Evolutionary conservation across 2,329 filamentous ascomycete genomes (phyloP).

Genomic region (Hypomyces perniciosus): DNA sequence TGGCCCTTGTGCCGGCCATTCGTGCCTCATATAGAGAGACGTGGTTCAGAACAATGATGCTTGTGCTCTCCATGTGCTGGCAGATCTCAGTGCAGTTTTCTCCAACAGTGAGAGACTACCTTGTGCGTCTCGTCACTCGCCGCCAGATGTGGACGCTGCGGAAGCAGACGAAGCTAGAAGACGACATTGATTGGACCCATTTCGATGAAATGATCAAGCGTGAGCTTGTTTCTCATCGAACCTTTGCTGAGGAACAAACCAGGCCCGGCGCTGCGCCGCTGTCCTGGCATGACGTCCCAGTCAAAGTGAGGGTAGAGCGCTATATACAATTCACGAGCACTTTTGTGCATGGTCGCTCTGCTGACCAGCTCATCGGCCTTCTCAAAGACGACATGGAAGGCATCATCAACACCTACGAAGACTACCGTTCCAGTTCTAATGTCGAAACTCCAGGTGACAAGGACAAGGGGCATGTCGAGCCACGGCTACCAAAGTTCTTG

Average conservation of each 20-base stretch:
- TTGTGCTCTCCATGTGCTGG: slow-evolving; percentile 16
- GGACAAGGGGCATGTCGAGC: slow-evolving; percentile 15
- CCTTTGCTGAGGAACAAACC: neutral
- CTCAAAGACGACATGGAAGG: slow-evolving; percentile 18
- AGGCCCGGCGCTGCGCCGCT: neutral
- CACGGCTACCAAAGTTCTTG: slow-evolving; percentile 15
- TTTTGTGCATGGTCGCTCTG: slow-evolving; percentile 15
- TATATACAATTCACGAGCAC: slow-evolving; percentile 16
- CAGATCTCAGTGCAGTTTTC: slow-evolving; percentile 17
- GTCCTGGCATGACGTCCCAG: slow-evolving; percentile 12
- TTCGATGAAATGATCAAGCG: slow-evolving; percentile 10
- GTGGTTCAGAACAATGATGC: slow-evolving; percentile 19
- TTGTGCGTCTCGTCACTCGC: slow-evolving; percentile 12
- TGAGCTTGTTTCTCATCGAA: slow-evolving; percentile 11
- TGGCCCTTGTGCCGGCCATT: slow-evolving; percentile 14
- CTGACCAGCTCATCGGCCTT: slow-evolving; percentile 16
- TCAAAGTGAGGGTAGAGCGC: slow-evolving; percentile 14
- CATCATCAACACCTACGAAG: slow-evolving; percentile 16
- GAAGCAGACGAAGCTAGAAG: neutral
- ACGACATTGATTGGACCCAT: slow-evolving; percentile 11
- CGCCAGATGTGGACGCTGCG: slow-evolving; percentile 13
- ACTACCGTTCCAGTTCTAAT: slow-evolving; percentile 4
- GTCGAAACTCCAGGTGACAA: neutral
- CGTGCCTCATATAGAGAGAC: slow-evolving; percentile 10
- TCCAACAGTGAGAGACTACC: slow-evolving; percentile 12